phyloP scores from a whole-genome alignment of 345 rosid species.

The Camelina sativa region DNA sequence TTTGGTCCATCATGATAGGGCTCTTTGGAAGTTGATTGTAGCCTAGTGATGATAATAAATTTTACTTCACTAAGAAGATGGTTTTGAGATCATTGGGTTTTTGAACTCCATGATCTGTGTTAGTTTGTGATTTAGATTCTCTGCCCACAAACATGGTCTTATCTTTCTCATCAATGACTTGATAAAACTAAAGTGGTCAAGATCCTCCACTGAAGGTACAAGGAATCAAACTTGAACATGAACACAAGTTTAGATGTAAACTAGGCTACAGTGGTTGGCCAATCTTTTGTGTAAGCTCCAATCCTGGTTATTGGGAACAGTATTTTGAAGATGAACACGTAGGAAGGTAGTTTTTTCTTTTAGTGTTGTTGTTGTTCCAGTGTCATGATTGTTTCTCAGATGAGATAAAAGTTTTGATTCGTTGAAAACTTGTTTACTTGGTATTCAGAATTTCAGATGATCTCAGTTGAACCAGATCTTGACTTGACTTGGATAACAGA shows the following conservation, averaged over 20 bases:
- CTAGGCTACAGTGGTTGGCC: neutral
- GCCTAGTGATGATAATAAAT: neutral
- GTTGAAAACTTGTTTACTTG: neutral
- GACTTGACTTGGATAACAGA: too few species aligned
- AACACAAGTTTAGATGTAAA: neutral
- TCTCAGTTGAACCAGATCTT: too few species aligned
- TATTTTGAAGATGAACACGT: neutral
- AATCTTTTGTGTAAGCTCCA: neutral
- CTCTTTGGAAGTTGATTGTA: neutral
- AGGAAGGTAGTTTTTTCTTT: neutral
- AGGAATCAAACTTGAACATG: neutral
- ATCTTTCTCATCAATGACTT: conserved; percentile 3
- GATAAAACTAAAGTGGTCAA: neutral
- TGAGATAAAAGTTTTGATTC: neutral
- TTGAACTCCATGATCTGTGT: neutral
- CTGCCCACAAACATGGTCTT: neutral
- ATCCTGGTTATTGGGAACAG: neutral
- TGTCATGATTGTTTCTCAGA: neutral
- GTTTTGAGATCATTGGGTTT: neutral
- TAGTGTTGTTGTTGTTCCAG: neutral
- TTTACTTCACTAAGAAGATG: neutral
- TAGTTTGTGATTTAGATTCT: neutral
- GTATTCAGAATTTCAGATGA: too few species aligned
- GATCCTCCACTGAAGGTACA: neutral
- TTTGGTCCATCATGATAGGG: neutral